Evolutionary conservation across 2,329 filamentous ascomycete genomes (phyloP).

Genomic region (Thelonectria olida): DNA sequence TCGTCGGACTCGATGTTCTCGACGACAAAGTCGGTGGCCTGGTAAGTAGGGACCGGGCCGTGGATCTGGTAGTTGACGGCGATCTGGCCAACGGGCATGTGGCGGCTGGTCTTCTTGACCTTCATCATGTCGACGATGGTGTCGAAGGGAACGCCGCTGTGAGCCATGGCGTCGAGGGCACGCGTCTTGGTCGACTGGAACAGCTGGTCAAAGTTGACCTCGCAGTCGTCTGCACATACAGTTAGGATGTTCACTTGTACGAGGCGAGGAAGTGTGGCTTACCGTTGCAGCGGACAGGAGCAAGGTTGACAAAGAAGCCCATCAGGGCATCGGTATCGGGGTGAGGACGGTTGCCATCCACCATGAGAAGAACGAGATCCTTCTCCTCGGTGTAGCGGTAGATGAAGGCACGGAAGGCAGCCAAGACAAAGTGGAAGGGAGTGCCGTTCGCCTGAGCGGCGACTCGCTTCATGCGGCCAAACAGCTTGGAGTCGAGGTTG

Average conservation of each 20-base stretch:
- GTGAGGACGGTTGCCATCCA: conserved; percentile 38
- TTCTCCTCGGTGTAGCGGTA: conserved; percentile 38
- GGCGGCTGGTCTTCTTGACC: conserved; percentile 33
- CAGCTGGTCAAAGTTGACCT: conserved; percentile 34
- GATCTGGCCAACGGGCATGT: conserved; percentile 38
- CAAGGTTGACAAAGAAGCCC: conserved; percentile 40
- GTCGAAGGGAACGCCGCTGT: conserved; percentile 35
- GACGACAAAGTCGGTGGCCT: conserved; percentile 36
- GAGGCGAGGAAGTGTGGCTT: not conserved
- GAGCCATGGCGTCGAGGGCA: conserved; percentile 34
- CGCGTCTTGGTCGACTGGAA: conserved; percentile 34
- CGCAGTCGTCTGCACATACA: conserved; percentile 34
- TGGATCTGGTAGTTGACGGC: conserved; percentile 41
- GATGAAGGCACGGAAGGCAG: conserved; percentile 38
- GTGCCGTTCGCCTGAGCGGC: conserved; percentile 32
- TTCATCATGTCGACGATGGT: conserved; percentile 36
- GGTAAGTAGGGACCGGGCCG: conserved; percentile 31
- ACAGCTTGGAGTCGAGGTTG: conserved; percentile 34
- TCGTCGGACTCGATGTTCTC: conserved; percentile 32
- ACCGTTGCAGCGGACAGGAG: conserved; percentile 35
- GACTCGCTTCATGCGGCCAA: conserved; percentile 39
- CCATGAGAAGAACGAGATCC: conserved; percentile 36
- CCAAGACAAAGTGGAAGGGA: conserved; percentile 39
- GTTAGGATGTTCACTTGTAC: not conserved
- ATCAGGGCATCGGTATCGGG: conserved; percentile 33